Conservation (phyloP, 2,329 filamentous ascomycete genomes). For the Neofusicoccum laricinum region DNA sequence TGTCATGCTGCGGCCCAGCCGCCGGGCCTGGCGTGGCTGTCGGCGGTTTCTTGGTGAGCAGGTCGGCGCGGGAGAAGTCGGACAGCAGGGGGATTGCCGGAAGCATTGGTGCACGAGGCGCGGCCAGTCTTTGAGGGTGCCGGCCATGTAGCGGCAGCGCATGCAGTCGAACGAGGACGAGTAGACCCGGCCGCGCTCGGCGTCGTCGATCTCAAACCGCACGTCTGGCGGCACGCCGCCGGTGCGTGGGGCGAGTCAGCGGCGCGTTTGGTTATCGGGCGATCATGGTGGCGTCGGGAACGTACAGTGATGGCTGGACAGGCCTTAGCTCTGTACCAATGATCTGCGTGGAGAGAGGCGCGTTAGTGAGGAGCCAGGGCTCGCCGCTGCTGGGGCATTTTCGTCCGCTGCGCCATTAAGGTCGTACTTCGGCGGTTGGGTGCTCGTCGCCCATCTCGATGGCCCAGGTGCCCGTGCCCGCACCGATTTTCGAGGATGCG, state of each 20-base stretch:
- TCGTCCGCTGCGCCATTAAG: too few species aligned
- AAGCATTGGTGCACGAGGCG: conserved; percentile 21
- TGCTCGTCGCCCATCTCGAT: conserved; percentile 32
- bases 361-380: too few species aligned
- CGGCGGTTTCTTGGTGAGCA: too few species aligned
- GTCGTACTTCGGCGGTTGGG: conserved; percentile 25
- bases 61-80: too few species aligned
- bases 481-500: conserved; percentile 33
- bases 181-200: conserved; percentile 33
- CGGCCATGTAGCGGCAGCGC: conserved; percentile 22
- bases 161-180: conserved; percentile 25
- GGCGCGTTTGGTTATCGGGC: too few species aligned
- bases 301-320: conserved; percentile 35
- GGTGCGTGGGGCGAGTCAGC: too few species aligned
- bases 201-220: conserved; percentile 54
- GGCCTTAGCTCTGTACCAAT: conserved; percentile 49
- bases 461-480: conserved; percentile 32
- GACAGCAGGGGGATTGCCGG: too few species aligned
- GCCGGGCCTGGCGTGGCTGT: neutral
- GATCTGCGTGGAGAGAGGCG: conserved; percentile 11
- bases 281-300: too few species aligned
- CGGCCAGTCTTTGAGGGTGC: conserved; percentile 24
- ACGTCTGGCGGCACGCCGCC: too few species aligned
- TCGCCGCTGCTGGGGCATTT: too few species aligned
- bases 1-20: conserved; percentile 17